Evolutionary conservation across 192 early-diverging fungal genomes (phyloP).

Genomic region (Mortierella hygrophila): DNA sequence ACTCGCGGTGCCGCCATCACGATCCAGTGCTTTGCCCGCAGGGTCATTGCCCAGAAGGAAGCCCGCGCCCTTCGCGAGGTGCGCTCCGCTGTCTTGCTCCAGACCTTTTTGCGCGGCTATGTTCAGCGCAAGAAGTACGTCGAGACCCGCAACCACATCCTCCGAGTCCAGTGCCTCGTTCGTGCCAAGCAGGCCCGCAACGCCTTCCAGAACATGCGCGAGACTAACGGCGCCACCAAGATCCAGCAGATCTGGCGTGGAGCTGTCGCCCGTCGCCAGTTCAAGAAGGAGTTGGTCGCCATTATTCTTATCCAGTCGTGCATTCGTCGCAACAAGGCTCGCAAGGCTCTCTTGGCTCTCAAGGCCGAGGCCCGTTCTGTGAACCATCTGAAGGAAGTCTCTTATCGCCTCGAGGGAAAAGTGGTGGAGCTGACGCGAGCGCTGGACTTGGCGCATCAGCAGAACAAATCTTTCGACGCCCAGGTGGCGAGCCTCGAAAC

Average conservation of each 20-base stretch:
- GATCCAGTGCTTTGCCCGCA: slow-evolving; percentile 78
- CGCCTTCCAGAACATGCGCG: slow-evolving; percentile 68
- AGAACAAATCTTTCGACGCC: slow-evolving; percentile 72
- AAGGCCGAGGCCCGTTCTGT: slow-evolving; percentile 92
- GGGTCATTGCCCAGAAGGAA: slow-evolving; percentile 65
- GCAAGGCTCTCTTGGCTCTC: slow-evolving; percentile 74
- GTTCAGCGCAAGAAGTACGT: slow-evolving; percentile 66
- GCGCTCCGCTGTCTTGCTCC: slow-evolving; percentile 80
- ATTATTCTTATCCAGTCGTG: slow-evolving; percentile 89
- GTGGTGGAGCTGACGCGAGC: slow-evolving; percentile 93
- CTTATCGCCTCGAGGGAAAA: slow-evolving; percentile 95
- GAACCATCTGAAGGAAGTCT: slow-evolving; percentile 94
- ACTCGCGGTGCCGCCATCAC: slow-evolving; percentile 69
- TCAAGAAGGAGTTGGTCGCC: slow-evolving; percentile 62
- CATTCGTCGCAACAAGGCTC: slow-evolving; percentile 80
- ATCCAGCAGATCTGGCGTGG: slow-evolving; percentile 86
- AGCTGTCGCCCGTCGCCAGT: slow-evolving; percentile 69
- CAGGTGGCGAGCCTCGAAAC: slow-evolving; percentile 73
- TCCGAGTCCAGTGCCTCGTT: slow-evolving; percentile 73
- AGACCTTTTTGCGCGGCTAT: slow-evolving; percentile 78
- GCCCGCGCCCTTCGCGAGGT: slow-evolving; percentile 70
- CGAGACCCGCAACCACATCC: slow-evolving; percentile 62
- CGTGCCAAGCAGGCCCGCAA: slow-evolving; percentile 77
- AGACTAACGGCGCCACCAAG: slow-evolving; percentile 76
- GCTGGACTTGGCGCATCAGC: slow-evolving; percentile 75